phyloP scores from a whole-genome alignment of 306 rosid genomes.

The Senna siamea region DNA sequence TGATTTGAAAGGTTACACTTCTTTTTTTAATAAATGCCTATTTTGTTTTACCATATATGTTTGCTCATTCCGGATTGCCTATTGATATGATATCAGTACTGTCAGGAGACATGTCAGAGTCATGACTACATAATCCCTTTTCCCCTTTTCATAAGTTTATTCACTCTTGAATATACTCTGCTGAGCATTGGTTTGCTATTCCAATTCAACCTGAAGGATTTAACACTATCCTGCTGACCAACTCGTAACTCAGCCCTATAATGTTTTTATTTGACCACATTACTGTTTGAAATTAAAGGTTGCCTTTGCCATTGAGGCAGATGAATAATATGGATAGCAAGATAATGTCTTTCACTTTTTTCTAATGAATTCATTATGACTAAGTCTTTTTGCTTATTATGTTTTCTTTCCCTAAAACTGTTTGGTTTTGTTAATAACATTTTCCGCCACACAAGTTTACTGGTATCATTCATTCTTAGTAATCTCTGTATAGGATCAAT shows the following conservation, averaged over 20 bases:
- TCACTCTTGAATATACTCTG: constrained; percentile 1
- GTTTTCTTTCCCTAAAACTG: background rate
- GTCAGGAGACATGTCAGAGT: constrained; percentile 11
- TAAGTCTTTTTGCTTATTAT: background rate
- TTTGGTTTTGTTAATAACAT: background rate
- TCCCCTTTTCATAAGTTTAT: constrained; percentile 8
- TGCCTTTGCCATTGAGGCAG: background rate
- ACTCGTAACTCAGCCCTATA: background rate
- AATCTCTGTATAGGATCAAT: background rate
- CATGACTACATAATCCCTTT: background rate
- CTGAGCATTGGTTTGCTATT: background rate
- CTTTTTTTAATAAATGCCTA: too few species aligned
- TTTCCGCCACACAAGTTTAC: background rate
- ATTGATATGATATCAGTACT: too few species aligned
- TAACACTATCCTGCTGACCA: background rate
- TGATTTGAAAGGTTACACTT: constrained; percentile 71
- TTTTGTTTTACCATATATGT: background rate
- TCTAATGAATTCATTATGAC: background rate
- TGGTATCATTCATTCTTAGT: background rate
- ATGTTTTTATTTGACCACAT: constrained; percentile 1
- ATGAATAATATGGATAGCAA: background rate
- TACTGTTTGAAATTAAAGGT: background rate
- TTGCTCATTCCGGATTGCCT: background rate
- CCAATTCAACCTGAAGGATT: too few species aligned
- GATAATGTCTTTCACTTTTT: background rate